Evolutionary conservation across 331 rosid species (phyloP).

Genomic region (Spiraea crenata): DNA sequence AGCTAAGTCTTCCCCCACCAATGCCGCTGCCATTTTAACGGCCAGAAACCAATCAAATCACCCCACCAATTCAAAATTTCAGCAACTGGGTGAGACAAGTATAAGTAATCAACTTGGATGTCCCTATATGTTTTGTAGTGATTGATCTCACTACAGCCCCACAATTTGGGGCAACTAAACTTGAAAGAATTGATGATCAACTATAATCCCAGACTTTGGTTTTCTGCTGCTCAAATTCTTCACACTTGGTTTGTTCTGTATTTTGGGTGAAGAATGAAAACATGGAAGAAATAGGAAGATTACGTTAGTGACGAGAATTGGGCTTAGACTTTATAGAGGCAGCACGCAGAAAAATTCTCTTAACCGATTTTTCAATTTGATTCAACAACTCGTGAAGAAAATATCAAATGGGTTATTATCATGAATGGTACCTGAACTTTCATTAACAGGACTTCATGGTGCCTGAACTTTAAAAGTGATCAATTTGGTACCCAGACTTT

Average conservation of each 20-base stretch:
- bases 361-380: too few species aligned
- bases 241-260: not conserved
- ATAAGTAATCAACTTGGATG: not conserved
- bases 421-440: too few species aligned
- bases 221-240: not conserved
- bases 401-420: too few species aligned
- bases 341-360: not conserved
- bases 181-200: not conserved
- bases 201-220: not conserved
- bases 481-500: too few species aligned
- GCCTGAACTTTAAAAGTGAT: too few species aligned
- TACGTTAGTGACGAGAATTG: not conserved
- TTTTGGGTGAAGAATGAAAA: not conserved
- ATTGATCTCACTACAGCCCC: too few species aligned
- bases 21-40: not conserved
- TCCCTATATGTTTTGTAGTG: not conserved
- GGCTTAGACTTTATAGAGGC: not conserved
- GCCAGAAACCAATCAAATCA: not conserved
- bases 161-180: not conserved
- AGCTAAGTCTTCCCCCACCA: conserved; percentile 21
- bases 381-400: too few species aligned
- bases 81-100: not conserved
- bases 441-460: too few species aligned
- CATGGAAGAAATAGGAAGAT: not conserved
- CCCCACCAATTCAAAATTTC: not conserved